These are phyloP conservation scores for Pseudoturritis turrita DNA, from an alignment of 345 rosid genomes.

Conservation along the genomic window DNA sequence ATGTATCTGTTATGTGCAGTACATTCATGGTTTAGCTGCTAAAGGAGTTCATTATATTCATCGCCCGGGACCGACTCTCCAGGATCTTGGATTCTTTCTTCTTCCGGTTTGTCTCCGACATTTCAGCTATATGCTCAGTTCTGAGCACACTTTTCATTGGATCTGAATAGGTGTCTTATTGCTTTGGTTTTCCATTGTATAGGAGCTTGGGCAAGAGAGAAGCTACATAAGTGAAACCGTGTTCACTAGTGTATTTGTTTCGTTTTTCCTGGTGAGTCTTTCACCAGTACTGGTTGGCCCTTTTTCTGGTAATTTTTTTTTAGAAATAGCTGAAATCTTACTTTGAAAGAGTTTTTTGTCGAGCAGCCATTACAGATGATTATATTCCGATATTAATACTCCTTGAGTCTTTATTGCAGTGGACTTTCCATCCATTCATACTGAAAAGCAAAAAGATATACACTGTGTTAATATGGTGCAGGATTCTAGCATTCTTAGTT, in stretches of 20 bases:
- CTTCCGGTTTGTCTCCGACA: constrained; percentile 64
- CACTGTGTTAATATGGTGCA: constrained; percentile 96
- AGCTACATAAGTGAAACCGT: constrained; percentile 87
- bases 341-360: background rate
- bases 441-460: constrained; percentile 93
- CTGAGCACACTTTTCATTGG: background rate
- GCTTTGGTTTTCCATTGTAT: constrained; percentile 13
- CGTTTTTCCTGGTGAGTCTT: constrained; percentile 71
- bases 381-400: background rate
- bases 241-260: constrained; percentile 60
- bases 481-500: constrained; percentile 90
- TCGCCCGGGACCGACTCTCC: constrained; percentile 77
- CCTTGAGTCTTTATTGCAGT: constrained; percentile 48
- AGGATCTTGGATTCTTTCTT: constrained; percentile 81
- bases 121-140: background rate
- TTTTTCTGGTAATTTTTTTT: background rate
- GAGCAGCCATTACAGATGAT: background rate
- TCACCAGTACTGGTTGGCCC: background rate
- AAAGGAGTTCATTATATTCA: constrained; percentile 94
- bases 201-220: constrained; percentile 97
- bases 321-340: background rate
- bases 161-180: constrained; percentile 1
- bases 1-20: constrained; percentile 22
- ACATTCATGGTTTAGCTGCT: constrained; percentile 69
- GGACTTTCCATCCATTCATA: constrained; percentile 98